Evolutionary conservation across 2,329 filamentous ascomycete species (phyloP).

Genomic region (Raffaelea albimanens): DNA sequence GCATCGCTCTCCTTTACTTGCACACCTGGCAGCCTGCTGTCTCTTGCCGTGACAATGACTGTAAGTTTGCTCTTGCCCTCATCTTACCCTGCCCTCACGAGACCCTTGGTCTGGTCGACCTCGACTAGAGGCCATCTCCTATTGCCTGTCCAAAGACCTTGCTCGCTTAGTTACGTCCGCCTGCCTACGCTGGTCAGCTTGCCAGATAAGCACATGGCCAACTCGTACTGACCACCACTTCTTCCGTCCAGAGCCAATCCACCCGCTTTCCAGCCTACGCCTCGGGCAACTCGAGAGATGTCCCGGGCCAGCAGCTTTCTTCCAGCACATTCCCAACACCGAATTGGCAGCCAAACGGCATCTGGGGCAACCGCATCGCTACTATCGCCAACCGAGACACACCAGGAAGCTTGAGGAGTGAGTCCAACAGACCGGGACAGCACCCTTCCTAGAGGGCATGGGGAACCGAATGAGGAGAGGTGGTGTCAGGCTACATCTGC

Average conservation of each 20-base stretch:
- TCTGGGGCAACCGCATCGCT: constrained; percentile 33
- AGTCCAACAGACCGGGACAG: background rate
- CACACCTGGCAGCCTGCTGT: too few relatives aligned
- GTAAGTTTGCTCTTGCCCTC: too few relatives aligned
- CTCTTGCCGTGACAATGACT: too few relatives aligned
- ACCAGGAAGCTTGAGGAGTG: constrained; percentile 20
- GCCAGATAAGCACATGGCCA: background rate
- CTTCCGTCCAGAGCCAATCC: constrained; percentile 23
- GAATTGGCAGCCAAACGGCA: constrained; percentile 29
- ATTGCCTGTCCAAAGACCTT: too few relatives aligned
- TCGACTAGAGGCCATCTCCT: too few relatives aligned
- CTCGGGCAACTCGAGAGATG: constrained; percentile 20
- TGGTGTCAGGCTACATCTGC: too few relatives aligned
- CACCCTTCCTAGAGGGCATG: too few relatives aligned
- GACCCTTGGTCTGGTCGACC: too few relatives aligned
- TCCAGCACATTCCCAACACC: constrained; percentile 24
- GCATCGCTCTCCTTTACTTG: background rate
- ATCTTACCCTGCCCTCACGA: too few relatives aligned
- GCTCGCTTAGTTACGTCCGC: too few relatives aligned
- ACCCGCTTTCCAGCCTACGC: constrained; percentile 29
- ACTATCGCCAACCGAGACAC: constrained; percentile 32
- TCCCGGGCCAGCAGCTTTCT: constrained; percentile 27
- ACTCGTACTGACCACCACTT: constrained; percentile 1
- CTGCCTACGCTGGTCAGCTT: too few relatives aligned
- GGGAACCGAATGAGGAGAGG: too few relatives aligned